A percentile compares a stretch with the other conserved stretches of the same genome.
These are phyloP conservation scores for Quercus ilex DNA, from an alignment of 306 rosid species.

Conservation along the genomic window DNA sequence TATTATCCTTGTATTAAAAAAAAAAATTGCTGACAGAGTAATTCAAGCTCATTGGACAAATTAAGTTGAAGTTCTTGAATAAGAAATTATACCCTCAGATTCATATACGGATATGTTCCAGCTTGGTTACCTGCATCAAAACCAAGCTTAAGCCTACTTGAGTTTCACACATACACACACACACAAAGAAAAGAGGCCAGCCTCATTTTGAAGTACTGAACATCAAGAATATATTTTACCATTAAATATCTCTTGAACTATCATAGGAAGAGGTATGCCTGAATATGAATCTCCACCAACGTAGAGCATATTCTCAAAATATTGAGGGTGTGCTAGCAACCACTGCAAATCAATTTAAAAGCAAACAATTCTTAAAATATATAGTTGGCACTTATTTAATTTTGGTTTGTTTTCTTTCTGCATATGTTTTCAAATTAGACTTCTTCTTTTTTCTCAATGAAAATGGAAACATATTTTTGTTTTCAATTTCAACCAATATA, in stretches of 20 bases:
- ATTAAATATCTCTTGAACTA: constrained; percentile 19
- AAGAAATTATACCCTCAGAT: constrained; percentile 11
- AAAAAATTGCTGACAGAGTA: too few relatives aligned
- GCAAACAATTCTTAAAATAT: too few relatives aligned
- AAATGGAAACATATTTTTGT: too few relatives aligned
- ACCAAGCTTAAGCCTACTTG: neutral
- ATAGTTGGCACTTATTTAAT: too few relatives aligned
- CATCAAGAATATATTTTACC: neutral
- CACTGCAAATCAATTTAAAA: constrained; percentile 13
- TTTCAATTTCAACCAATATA: too few relatives aligned
- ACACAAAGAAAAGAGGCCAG: too few relatives aligned
- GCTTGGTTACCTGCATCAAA: constrained; percentile 9
- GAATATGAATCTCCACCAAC: constrained; percentile 30
- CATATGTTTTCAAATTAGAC: too few relatives aligned
- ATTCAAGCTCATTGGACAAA: neutral
- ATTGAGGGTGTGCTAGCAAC: constrained; percentile 25
- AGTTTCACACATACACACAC: neutral
- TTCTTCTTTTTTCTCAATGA: too few relatives aligned
- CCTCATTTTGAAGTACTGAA: neutral
- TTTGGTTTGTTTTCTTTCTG: too few relatives aligned
- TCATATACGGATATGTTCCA: constrained; percentile 11
- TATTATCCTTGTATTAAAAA: too few relatives aligned
- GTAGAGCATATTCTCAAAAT: constrained; percentile 21
- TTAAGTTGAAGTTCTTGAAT: neutral
- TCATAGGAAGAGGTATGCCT: constrained; percentile 25